These are phyloP conservation scores for Coffea eugenioides DNA, from an alignment of 257 asterid species.

Conservation along the genomic window DNA sequence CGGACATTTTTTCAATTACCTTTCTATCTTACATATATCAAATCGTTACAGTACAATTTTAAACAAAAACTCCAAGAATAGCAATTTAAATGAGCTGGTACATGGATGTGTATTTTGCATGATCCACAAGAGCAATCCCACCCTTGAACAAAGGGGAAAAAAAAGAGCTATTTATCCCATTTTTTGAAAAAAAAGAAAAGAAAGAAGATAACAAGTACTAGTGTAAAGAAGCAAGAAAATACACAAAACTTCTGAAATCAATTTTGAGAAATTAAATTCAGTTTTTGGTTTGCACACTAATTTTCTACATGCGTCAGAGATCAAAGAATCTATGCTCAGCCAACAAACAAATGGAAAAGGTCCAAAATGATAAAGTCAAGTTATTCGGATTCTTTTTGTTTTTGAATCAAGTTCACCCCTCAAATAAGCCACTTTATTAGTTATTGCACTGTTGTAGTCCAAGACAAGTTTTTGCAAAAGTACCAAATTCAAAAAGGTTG, in stretches of 20 bases:
- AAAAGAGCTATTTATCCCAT: background rate
- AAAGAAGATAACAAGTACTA: no score
- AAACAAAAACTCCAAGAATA: no score
- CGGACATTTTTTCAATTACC: no score
- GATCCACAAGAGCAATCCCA: background rate
- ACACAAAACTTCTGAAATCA: background rate
- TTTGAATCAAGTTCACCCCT: no score
- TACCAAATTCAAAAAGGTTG: no score
- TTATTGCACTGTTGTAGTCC: background rate
- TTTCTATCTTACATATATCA: no score
- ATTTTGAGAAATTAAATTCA: no score
- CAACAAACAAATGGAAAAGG: background rate
- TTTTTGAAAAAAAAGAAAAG: no score
- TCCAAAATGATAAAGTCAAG: background rate
- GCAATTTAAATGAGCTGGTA: no score
- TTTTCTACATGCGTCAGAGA: background rate
- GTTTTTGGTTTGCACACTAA: background rate
- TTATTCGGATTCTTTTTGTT: no score
- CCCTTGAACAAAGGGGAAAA: background rate
- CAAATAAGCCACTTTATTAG: no score
- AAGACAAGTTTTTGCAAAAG: background rate
- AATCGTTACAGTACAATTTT: no score
- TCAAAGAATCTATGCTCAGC: background rate
- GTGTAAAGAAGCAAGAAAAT: background rate
- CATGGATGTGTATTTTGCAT: background rate